Conservation (phyloP, 2,329 filamentous ascomycete genomes). For the Microcera coccophila region DNA sequence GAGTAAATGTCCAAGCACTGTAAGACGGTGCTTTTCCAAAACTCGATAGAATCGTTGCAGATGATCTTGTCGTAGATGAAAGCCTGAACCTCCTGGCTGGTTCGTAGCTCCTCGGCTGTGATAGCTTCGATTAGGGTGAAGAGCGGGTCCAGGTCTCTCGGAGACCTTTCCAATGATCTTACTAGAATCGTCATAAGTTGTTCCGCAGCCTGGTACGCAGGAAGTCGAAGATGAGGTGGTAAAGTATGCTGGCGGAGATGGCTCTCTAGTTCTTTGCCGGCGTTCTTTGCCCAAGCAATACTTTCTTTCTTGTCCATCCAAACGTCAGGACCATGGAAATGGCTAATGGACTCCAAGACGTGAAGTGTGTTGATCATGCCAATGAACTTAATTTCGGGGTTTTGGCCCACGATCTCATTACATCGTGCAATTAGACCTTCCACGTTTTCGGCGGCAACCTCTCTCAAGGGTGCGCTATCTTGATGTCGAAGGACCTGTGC, state of each 20-base stretch:
- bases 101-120: constrained; percentile 76
- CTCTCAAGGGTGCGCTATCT: constrained; percentile 69
- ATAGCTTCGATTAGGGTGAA: constrained; percentile 81
- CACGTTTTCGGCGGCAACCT: constrained; percentile 68
- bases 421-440: constrained; percentile 67
- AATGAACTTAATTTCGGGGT: constrained; percentile 63
- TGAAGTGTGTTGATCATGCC: constrained; percentile 86
- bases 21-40: constrained; percentile 76
- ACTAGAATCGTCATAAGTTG: constrained; percentile 84
- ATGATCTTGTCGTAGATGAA: constrained; percentile 87
- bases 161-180: constrained; percentile 69
- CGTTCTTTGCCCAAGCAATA: constrained; percentile 56
- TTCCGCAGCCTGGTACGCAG: constrained; percentile 84
- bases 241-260: constrained; percentile 68
- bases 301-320: constrained; percentile 70
- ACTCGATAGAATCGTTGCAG: constrained; percentile 76
- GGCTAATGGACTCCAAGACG: constrained; percentile 73
- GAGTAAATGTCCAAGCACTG: constrained; percentile 87
- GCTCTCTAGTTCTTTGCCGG: constrained; percentile 74
- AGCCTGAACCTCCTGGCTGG: constrained; percentile 68
- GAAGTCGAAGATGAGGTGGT: constrained; percentile 68
- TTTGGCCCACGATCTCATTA: constrained; percentile 59
- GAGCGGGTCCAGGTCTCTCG: constrained; percentile 75
- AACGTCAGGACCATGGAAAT: constrained; percentile 57
- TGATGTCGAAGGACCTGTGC: constrained; percentile 77